Conservation (phyloP, 192 early-diverging fungal genomes). For the Phycomyces nitens region DNA sequence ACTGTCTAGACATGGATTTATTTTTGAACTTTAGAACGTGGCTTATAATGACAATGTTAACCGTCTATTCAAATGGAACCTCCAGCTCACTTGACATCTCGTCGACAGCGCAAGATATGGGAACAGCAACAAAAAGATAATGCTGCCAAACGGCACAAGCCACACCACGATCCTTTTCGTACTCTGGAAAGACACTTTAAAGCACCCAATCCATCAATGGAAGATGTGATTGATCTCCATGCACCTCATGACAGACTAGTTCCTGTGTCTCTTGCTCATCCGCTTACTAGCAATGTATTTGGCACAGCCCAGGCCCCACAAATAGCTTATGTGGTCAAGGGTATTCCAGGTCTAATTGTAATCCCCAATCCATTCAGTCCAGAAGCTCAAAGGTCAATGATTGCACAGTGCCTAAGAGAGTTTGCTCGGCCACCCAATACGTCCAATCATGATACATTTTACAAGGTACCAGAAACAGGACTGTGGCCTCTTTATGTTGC, state of each 20-base stretch:
- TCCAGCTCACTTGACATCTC: constrained; percentile 6
- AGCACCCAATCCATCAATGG: not conserved
- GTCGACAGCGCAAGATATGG: constrained; percentile 6
- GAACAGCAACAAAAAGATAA: constrained; percentile 14
- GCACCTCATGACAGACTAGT: not conserved
- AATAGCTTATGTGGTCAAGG: constrained; percentile 1
- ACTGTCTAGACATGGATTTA: too few relatives aligned
- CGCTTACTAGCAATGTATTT: not conserved
- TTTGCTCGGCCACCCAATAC: constrained; percentile 76
- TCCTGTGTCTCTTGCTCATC: not conserved
- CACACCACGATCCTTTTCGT: constrained; percentile 2
- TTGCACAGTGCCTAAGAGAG: constrained; percentile 68
- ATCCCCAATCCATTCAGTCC: constrained; percentile 75
- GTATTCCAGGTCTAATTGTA: constrained; percentile 62
- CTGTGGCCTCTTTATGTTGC: constrained; percentile 55
- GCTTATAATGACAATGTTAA: too few relatives aligned
- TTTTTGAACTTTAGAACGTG: too few relatives aligned
- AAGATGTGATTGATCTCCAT: not conserved
- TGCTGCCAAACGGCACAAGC: not conserved
- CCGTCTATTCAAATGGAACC: too few relatives aligned
- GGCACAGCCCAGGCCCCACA: not conserved
- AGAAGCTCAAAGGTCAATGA: constrained; percentile 61
- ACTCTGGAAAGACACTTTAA: not conserved
- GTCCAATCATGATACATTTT: constrained; percentile 89
- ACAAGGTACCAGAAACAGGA: constrained; percentile 55